phyloP scores from a whole-genome alignment of 257 asterid species.

The Capsicum rhomboideum region DNA sequence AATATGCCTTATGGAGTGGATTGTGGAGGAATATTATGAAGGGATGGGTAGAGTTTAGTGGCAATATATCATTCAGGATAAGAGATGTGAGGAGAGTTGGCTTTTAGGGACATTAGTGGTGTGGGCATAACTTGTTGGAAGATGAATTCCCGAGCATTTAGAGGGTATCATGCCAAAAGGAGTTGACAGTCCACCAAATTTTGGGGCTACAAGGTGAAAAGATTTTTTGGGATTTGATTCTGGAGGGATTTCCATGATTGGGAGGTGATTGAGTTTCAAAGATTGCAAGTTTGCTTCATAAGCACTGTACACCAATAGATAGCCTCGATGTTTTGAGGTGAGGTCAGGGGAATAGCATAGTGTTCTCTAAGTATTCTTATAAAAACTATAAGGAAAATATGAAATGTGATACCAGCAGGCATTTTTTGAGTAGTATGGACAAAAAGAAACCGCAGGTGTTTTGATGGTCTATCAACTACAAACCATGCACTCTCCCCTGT shows the following conservation, averaged over 20 bases:
- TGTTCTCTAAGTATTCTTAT: too few species aligned
- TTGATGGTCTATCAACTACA: too few species aligned
- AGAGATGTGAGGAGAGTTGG: not conserved
- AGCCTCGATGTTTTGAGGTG: not conserved
- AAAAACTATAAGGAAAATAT: too few species aligned
- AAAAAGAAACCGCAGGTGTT: too few species aligned
- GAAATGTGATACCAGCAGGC: too few species aligned
- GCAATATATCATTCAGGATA: not conserved
- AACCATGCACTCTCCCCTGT: too few species aligned
- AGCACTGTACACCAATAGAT: not conserved
- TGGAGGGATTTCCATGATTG: not conserved
- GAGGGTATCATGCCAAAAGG: not conserved
- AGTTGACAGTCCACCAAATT: not conserved
- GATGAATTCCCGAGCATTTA: not conserved
- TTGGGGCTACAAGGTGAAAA: not conserved
- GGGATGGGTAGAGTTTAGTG: not conserved
- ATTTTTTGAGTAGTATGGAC: too few species aligned
- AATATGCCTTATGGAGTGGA: too few species aligned
- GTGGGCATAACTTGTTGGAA: not conserved
- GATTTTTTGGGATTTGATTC: not conserved
- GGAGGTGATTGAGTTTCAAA: not conserved
- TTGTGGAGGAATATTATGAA: not conserved
- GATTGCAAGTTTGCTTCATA: not conserved
- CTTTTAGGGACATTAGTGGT: not conserved
- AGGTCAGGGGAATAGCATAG: not conserved